These are phyloP conservation scores for Fusarium torulosum DNA, from an alignment of 2,329 filamentous ascomycete genomes.

Conservation along the genomic window DNA sequence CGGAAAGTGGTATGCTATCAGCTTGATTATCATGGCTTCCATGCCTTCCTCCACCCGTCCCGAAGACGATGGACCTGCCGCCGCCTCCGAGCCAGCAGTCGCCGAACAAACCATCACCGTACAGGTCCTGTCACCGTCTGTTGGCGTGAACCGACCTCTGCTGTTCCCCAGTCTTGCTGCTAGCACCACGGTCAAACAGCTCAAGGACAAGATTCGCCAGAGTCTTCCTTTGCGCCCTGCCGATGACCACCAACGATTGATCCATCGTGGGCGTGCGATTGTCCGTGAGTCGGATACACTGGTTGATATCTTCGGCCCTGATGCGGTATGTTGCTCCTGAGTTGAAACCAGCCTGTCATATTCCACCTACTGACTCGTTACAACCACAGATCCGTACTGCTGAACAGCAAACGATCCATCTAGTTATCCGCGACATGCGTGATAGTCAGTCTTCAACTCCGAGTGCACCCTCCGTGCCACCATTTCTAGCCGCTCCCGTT, in stretches of 20 bases:
- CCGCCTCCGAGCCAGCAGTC: conserved; percentile 37
- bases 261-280: conserved; percentile 70
- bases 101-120: conserved; percentile 64
- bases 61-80: conserved; percentile 35
- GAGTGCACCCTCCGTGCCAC: conserved; percentile 31
- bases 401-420: conserved; percentile 65
- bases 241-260: conserved; percentile 69
- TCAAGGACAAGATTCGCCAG: conserved; percentile 70
- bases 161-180: conserved; percentile 62
- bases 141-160: conserved; percentile 64
- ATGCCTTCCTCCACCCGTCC: conserved; percentile 49
- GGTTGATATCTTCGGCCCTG: conserved; percentile 67
- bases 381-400: conserved; percentile 56
- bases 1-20: conserved; percentile 46
- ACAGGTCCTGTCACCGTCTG: conserved; percentile 70
- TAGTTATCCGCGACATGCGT: conserved; percentile 61
- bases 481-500: conserved; percentile 12
- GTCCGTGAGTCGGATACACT: conserved; percentile 67
- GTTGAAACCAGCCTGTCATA: conserved; percentile 6
- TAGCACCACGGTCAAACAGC: conserved; percentile 66
- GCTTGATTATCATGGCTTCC: conserved; percentile 56
- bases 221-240: conserved; percentile 62
- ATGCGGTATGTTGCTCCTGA: conserved; percentile 56
- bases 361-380: conserved; percentile 40
- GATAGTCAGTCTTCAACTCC: conserved; percentile 50